Conservation (phyloP, 768 basidiomycete species). For the Dentipellis sp. region DNA sequence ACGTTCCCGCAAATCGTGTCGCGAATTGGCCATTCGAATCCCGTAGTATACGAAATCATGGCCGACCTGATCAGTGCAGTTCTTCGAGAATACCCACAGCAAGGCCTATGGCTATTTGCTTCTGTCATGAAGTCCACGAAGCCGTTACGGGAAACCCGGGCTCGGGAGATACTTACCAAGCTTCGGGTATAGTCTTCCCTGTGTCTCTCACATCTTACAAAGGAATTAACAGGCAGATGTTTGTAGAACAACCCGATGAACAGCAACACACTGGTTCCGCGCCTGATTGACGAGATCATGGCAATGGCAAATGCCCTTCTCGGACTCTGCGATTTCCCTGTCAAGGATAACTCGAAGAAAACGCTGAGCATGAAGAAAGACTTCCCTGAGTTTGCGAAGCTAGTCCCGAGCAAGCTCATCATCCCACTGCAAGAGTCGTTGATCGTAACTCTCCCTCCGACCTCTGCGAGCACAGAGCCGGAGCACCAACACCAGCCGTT, state of each 20-base stretch:
- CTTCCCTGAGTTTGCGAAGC: conserved; percentile 42
- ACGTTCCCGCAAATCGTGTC: conserved; percentile 97
- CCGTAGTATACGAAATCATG: conserved; percentile 50
- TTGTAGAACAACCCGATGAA: conserved; percentile 37
- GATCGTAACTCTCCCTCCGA: conserved; percentile 79
- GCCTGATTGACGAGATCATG: conserved; percentile 37
- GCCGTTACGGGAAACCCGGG: conserved; percentile 46
- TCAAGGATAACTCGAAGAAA: conserved; percentile 28
- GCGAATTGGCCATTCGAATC: conserved; percentile 70
- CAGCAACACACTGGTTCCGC: conserved; percentile 33
- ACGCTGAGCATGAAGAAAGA: conserved; percentile 42
- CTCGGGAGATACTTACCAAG: conserved; percentile 42
- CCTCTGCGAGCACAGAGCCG: conserved; percentile 42
- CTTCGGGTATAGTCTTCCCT: conserved; percentile 37
- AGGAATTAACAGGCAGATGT: neutral
- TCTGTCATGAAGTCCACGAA: conserved; percentile 84
- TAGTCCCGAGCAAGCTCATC: conserved; percentile 63
- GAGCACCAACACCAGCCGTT: conserved; percentile 73
- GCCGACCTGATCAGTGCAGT: conserved; percentile 61
- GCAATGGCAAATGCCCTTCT: conserved; percentile 66
- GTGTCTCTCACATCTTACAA: neutral
- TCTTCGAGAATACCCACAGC: conserved; percentile 77
- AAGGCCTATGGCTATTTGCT: conserved; percentile 88
- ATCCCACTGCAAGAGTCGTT: conserved; percentile 91
- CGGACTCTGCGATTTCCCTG: conserved; percentile 47